Evolutionary conservation across 345 rosid genomes (phyloP).

Genomic region (Punica granatum): DNA sequence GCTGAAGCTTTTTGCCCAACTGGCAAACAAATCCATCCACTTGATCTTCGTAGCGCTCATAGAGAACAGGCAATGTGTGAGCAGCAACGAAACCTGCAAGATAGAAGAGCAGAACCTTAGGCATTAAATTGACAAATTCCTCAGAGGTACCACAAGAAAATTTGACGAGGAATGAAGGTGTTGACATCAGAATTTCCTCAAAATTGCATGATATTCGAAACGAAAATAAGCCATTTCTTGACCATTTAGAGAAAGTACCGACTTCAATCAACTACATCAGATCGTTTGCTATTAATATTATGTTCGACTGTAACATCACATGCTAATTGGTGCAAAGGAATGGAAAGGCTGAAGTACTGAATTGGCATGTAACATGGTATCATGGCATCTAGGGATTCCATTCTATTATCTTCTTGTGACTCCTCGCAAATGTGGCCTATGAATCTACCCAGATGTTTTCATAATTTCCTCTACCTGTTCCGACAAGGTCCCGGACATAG

Average conservation of each 20-base stretch:
- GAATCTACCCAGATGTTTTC: too few relatives aligned
- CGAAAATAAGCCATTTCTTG: too few relatives aligned
- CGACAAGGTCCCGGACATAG: background rate
- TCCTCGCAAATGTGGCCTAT: too few relatives aligned
- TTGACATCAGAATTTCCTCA: background rate
- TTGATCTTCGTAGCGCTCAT: constrained; percentile 74
- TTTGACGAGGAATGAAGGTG: background rate
- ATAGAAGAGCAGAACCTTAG: background rate
- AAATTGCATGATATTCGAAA: background rate
- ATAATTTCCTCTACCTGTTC: background rate
- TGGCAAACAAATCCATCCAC: constrained; percentile 54
- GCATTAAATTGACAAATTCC: background rate
- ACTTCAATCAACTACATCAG: background rate
- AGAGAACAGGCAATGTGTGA: constrained; percentile 83
- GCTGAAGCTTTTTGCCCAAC: constrained; percentile 47
- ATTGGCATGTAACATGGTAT: background rate
- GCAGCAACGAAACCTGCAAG: constrained; percentile 78
- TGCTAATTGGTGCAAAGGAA: background rate
- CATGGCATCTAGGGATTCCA: too few relatives aligned
- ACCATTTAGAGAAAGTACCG: background rate
- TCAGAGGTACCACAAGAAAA: background rate
- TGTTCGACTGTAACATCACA: background rate
- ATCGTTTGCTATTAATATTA: background rate
- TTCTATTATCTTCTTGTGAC: too few relatives aligned
- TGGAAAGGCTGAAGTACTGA: background rate